Conservation (phyloP, 73 alveolate species). For the Paramecium biaurelia region DNA sequence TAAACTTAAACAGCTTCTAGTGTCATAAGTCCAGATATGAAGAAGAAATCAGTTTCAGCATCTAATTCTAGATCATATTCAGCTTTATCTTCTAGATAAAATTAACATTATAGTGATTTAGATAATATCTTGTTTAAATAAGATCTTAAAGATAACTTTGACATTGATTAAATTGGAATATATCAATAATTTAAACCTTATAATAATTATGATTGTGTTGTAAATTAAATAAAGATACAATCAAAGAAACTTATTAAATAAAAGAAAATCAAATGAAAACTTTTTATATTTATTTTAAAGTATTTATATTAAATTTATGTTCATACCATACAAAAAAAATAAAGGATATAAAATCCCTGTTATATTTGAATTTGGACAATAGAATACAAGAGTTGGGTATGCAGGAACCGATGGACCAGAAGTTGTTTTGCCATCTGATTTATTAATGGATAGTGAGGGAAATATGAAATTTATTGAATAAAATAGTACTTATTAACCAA, state of each 20-base stretch:
- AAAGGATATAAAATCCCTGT: constrained; percentile 41
- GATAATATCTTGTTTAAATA: not conserved
- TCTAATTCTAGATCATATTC: constrained; percentile 13
- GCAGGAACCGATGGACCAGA: constrained; percentile 28
- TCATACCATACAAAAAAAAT: constrained; percentile 30
- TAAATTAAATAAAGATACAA: not conserved
- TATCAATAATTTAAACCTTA: not conserved
- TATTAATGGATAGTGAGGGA: constrained; percentile 33
- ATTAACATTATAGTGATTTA: not conserved
- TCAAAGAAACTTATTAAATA: not conserved
- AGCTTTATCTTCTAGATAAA: not conserved
- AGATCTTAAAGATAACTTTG: not conserved
- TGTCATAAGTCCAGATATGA: not conserved
- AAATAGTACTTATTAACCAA: not conserved
- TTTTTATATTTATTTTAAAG: not conserved
- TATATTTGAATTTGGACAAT: constrained; percentile 22
- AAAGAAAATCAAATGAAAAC: not conserved
- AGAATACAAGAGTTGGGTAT: constrained; percentile 31
- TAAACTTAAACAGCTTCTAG: not conserved
- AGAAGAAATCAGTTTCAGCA: not conserved
- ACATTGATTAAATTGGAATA: not conserved
- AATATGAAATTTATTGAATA: constrained; percentile 27
- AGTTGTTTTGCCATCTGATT: constrained; percentile 40
- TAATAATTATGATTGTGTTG: constrained; percentile 14
- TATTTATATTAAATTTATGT: not conserved